A percentile compares a stretch with the other conserved stretches of the same genome.
Evolutionary conservation across 2,329 filamentous ascomycete genomes (phyloP).

Genomic region (Botrytis paeoniae): DNA sequence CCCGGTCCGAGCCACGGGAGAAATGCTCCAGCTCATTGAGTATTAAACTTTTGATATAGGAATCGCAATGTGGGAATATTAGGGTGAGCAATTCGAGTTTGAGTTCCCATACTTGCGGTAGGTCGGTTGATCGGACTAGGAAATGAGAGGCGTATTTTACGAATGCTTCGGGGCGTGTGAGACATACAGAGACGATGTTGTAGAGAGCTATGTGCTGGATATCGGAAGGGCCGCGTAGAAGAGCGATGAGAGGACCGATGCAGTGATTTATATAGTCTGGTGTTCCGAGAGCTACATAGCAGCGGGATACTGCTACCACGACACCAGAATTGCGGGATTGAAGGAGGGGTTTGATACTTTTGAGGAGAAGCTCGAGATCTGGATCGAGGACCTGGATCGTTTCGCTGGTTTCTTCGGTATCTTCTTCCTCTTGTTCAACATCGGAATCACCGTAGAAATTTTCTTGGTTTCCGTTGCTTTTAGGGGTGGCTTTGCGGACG

Average conservation of each 20-base stretch:
- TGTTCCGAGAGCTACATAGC: constrained; percentile 82
- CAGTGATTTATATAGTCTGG: constrained; percentile 70
- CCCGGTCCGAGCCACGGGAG: constrained; percentile 69
- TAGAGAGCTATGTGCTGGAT: constrained; percentile 87
- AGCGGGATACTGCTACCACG: constrained; percentile 80
- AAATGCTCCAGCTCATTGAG: constrained; percentile 94
- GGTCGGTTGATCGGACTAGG: constrained; percentile 75
- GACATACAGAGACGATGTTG: constrained; percentile 91
- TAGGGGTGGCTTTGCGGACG: constrained; percentile 42
- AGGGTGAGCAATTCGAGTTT: constrained; percentile 90
- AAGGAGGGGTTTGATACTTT: constrained; percentile 76
- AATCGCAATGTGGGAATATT: constrained; percentile 78
- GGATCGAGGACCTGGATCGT: constrained; percentile 66
- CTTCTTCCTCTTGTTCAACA: constrained; percentile 36
- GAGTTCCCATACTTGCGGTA: constrained; percentile 78
- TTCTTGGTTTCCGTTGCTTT: constrained; percentile 49
- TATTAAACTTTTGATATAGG: constrained; percentile 78
- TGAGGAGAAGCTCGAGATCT: constrained; percentile 78
- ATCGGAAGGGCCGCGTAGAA: constrained; percentile 80
- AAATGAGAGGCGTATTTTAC: constrained; percentile 88
- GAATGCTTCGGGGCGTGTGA: constrained; percentile 74
- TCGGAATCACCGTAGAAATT: constrained; percentile 78
- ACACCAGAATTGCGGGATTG: constrained; percentile 93
- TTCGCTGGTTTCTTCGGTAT: constrained; percentile 44
- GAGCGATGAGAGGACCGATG: constrained; percentile 79